Evolutionary conservation across 495 filamentous ascomycete species (phyloP), one percentile per base, ranked within the genome.

Genomic region (Lepidopterella palustris): DNA sequence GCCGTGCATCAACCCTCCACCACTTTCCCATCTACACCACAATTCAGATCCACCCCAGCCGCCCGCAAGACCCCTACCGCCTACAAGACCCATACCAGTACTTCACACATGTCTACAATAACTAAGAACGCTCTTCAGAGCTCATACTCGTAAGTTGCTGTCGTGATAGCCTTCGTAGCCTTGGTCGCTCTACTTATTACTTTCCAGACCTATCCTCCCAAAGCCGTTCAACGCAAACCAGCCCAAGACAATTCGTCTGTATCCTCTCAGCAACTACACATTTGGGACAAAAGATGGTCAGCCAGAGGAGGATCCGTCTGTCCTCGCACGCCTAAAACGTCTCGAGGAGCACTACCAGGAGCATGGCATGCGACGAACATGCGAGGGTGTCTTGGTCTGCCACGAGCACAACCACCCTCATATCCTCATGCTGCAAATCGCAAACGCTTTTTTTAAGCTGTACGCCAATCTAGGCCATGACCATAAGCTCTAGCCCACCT

Each of bases 391-490:
- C 57, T 80, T 98, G 10, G 89, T 98, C 61, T 98, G 93, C 74
- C 93, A 98, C 70, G 93, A 98, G 73, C 92, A 97, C 77, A 97
- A 96, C 72, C 93, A 97, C 72, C 93, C 93, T 0, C 93, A 97
- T 70, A 93, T 97, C 54, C 74, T 97, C 68, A 97, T 97, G 95
- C 79, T 97, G 63, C 93, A 97, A 78, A 98, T 98, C 61, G 93
- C 93, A 23, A 98, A 98, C 75, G 92, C 93, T 4, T 98, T 98
- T 74, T 97, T 97, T 78, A 98, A 98, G 77, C 81, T 97, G 75
- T 89, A 78, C 11, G 79, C 65, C n/a, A 27, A 11, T 13, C 10
- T 26, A 35, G 27, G n/a, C 31, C 4, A 20, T 48, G 24, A n/a
- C 50, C 40, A 8, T 9, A 21, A 35, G n/a, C n/a, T n/a, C n/a